Percentiles rank a stretch among this genome's conserved stretches.
These are phyloP conservation scores for Ceratocystiopsis sp. DNA, from an alignment of 2,329 filamentous ascomycete species.

Conservation along the genomic window DNA sequence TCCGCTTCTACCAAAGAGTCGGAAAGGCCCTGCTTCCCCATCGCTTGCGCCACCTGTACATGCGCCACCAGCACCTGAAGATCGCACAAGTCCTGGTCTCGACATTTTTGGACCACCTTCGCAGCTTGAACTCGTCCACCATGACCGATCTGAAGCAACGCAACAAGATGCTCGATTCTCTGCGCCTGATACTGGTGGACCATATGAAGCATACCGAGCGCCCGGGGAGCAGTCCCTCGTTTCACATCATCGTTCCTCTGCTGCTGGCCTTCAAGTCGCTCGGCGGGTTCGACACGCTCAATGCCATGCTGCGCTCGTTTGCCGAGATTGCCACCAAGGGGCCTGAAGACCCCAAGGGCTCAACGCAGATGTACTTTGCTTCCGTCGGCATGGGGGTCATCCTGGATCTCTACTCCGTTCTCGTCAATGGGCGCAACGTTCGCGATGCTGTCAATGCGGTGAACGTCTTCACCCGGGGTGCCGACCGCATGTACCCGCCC, in stretches of 20 bases:
- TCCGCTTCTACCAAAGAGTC: slow-evolving; percentile 69
- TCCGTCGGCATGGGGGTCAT: slow-evolving; percentile 60
- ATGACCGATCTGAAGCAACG: slow-evolving; percentile 61
- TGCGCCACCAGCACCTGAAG: slow-evolving; percentile 34
- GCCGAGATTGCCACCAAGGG: slow-evolving; percentile 33
- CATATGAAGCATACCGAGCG: slow-evolving; percentile 31
- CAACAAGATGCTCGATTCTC: slow-evolving; percentile 61
- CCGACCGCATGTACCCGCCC: slow-evolving; percentile 21
- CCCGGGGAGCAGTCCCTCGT: slow-evolving; percentile 10
- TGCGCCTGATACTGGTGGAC: slow-evolving; percentile 68
- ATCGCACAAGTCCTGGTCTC: slow-evolving; percentile 52
- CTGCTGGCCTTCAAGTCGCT: slow-evolving; percentile 74
- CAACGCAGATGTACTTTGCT: slow-evolving; percentile 30
- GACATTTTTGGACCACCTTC: slow-evolving; percentile 51
- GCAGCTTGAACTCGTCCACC: slow-evolving; percentile 27
- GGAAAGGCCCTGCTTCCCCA: slow-evolving; percentile 68
- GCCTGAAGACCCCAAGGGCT: slow-evolving; percentile 24
- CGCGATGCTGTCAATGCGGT: slow-evolving; percentile 53
- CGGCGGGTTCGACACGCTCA: slow-evolving; percentile 58
- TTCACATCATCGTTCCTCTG: slow-evolving; percentile 53
- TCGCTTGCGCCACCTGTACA: slow-evolving; percentile 48
- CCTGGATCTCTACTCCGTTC: slow-evolving; percentile 59
- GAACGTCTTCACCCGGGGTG: slow-evolving; percentile 22
- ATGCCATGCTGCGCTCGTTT: slow-evolving; percentile 51
- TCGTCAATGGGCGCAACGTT: slow-evolving; percentile 64